Conservation (phyloP, 148 eudicot species). For the Beta vulgaris region DNA sequence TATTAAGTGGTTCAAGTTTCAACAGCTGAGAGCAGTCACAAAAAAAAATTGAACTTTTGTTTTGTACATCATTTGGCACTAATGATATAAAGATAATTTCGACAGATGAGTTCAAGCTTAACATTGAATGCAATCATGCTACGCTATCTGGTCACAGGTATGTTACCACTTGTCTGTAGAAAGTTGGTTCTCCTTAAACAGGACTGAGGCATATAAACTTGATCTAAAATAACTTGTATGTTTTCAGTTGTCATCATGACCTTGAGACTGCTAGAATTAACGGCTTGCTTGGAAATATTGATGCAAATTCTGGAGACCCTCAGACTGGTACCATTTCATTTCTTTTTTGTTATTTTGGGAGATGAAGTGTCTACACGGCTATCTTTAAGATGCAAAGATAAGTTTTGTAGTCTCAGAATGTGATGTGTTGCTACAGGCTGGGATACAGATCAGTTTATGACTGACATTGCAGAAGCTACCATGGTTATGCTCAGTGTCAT, state of each 20-base stretch:
- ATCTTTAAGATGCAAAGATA: slow-evolving; percentile 1
- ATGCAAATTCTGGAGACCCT: slow-evolving; percentile 97
- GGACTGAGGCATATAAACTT: not conserved
- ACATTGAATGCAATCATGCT: slow-evolving; percentile 98
- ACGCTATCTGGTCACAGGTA: slow-evolving; percentile 97
- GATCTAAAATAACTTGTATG: slow-evolving; percentile 1
- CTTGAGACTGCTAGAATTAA: slow-evolving; percentile 95
- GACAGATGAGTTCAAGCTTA: slow-evolving; percentile 83
- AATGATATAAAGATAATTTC: slow-evolving; percentile 16
- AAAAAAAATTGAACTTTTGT: not conserved
- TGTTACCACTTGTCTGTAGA: slow-evolving; percentile 4
- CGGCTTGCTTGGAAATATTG: slow-evolving; percentile 92
- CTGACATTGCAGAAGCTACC: slow-evolving; percentile 85
- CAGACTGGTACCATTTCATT: slow-evolving; percentile 57
- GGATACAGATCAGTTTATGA: slow-evolving; percentile 99
- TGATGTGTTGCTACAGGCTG: slow-evolving; percentile 56
- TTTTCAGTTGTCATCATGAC: slow-evolving; percentile 92
- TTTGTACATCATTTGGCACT: not conserved
- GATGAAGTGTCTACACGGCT: not conserved
- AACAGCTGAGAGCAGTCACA: too few relatives aligned
- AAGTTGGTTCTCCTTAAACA: not conserved
- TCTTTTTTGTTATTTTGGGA: not conserved
- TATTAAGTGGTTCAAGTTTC: not conserved
- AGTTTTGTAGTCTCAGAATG: not conserved
- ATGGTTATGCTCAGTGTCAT: slow-evolving; percentile 83